Percentiles rank a stretch among this genome's conserved stretches.
These are phyloP conservation scores for Ashbya aceris DNA, from an alignment of 1,139 yeast genomes.

Conservation along the genomic window DNA sequence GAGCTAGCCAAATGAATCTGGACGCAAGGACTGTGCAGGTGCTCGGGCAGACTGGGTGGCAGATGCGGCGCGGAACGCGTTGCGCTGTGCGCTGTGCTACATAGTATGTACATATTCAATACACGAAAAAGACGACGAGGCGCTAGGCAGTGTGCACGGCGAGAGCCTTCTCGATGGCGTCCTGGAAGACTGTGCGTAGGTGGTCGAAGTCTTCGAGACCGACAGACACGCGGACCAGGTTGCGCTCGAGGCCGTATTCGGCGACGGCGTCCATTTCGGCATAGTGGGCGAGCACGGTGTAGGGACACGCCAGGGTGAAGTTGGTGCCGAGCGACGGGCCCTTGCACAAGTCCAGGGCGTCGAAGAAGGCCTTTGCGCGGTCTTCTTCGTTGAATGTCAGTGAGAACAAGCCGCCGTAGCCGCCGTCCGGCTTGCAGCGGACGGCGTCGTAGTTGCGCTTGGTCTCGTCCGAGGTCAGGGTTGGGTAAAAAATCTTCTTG, in stretches of 20 bases:
- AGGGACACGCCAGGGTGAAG: slow-evolving; percentile 87
- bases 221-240: slow-evolving; percentile 73
- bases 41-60: too few relatives aligned
- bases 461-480: slow-evolving; percentile 37
- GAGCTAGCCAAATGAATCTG: slow-evolving; percentile 18
- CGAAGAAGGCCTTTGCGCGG: slow-evolving; percentile 67
- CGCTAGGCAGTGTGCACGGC: background rate
- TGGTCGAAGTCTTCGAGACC: slow-evolving; percentile 62
- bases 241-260: slow-evolving; percentile 76
- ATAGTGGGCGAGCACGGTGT: slow-evolving; percentile 82
- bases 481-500: slow-evolving; percentile 65
- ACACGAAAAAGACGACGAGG: background rate
- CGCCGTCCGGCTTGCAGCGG: slow-evolving; percentile 56
- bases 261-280: slow-evolving; percentile 74
- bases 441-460: slow-evolving; percentile 61
- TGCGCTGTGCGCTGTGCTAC: background rate
- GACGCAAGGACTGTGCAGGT: too few relatives aligned
- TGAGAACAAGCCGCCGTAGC: slow-evolving; percentile 88
- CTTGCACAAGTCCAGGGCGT: slow-evolving; percentile 65
- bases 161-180: slow-evolving; percentile 37
- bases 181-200: slow-evolving; percentile 39
- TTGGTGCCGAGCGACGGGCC: slow-evolving; percentile 95
- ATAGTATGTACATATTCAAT: slow-evolving; percentile 1
- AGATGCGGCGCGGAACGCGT: background rate
- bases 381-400: slow-evolving; percentile 58